These are phyloP conservation scores for Tanacetum coccineum DNA, from an alignment of 129 eudicot genomes.

Conservation along the genomic window DNA sequence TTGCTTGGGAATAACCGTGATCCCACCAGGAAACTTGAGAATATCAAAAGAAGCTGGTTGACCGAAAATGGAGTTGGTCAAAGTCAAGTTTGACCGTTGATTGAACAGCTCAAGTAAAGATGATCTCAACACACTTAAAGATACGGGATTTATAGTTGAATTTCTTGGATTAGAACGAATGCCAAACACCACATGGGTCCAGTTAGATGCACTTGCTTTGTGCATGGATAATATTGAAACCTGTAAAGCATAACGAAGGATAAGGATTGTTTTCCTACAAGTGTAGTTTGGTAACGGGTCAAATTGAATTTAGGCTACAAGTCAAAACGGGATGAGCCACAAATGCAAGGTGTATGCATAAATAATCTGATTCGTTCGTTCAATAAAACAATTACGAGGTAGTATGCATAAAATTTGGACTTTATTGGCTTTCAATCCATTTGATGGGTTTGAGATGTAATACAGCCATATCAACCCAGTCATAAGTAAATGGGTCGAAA, in stretches of 20 bases:
- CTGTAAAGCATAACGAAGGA: conserved; percentile 31
- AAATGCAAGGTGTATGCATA: no score
- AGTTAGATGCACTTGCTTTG: conserved; percentile 45
- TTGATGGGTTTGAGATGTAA: no score
- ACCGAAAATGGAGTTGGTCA: conserved; percentile 61
- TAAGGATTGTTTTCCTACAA: conserved; percentile 6
- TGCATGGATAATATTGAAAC: conserved; percentile 81
- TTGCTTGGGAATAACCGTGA: conserved; percentile 58
- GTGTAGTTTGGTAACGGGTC: neutral
- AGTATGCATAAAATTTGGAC: no score
- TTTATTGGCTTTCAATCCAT: no score
- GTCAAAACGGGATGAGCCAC: no score
- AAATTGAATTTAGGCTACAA: no score
- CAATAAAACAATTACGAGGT: no score
- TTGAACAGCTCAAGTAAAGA: conserved; percentile 57
- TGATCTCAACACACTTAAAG: conserved; percentile 54
- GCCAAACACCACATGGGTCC: conserved; percentile 71
- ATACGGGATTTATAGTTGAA: conserved; percentile 38
- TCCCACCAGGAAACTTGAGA: conserved; percentile 69
- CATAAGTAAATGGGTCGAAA: neutral
- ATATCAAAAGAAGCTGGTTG: conserved; percentile 61
- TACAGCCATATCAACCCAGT: no score
- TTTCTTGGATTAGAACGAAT: conserved; percentile 51
- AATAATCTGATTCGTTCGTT: no score
- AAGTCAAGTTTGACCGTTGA: conserved; percentile 52